Evolutionary conservation across 1,139 yeast genomes (phyloP).

Genomic region (Scheffersomyces insectosa): DNA sequence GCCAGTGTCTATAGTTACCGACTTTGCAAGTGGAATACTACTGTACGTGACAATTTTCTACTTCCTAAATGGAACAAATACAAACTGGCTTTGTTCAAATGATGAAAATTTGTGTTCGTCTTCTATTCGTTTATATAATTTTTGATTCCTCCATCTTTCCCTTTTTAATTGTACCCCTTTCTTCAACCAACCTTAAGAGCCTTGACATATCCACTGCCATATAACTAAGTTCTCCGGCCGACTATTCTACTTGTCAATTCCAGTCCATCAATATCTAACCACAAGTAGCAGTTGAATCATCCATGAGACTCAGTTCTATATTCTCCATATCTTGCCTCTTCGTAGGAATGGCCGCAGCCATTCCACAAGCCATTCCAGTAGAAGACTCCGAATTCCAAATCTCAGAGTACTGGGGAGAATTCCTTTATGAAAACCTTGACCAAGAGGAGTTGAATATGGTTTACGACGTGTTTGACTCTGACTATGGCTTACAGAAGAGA

Average conservation of each 20-base stretch:
- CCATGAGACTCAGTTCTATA: neutral
- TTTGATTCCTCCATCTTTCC: neutral
- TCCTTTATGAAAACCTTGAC: conserved; percentile 8
- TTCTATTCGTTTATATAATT: neutral
- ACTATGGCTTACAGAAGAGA: conserved; percentile 11
- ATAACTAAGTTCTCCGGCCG: neutral
- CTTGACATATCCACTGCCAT: neutral
- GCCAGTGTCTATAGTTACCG: too few relatives aligned
- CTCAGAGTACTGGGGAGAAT: conserved; percentile 10
- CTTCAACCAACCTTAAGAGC: neutral
- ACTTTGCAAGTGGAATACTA: too few relatives aligned
- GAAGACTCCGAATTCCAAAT: conserved; percentile 19
- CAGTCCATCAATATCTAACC: too few relatives aligned
- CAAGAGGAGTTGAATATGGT: neutral
- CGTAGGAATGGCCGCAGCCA: conserved; percentile 11
- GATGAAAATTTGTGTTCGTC: neutral
- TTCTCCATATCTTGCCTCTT: conserved; percentile 8
- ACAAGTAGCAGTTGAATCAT: neutral
- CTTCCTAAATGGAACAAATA: too few relatives aligned
- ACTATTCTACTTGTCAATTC: too few relatives aligned
- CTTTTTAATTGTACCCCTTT: neutral
- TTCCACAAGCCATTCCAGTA: conserved; percentile 22
- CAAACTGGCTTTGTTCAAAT: too few relatives aligned
- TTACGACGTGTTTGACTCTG: conserved; percentile 1
- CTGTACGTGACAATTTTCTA: too few relatives aligned